Conservation (phyloP, 352 stramenopile species). For the Pythium brachiatum region DNA sequence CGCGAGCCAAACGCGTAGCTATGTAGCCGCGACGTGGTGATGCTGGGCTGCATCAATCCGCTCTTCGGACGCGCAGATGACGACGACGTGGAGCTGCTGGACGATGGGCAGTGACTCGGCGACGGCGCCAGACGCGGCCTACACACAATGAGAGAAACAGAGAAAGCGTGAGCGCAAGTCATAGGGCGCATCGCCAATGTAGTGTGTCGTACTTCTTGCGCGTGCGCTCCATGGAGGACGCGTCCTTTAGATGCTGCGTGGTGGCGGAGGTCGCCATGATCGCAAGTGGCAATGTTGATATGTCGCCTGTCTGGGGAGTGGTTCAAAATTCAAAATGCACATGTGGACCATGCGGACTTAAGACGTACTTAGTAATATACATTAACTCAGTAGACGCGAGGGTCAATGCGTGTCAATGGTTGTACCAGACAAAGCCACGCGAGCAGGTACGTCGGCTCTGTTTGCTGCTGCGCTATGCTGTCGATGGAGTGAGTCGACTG, state of each 20-base stretch:
- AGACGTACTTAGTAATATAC: constrained; percentile 6
- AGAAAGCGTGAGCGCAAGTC: background rate
- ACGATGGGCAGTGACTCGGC: background rate
- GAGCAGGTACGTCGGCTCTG: constrained; percentile 41
- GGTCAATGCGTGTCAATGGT: constrained; percentile 53
- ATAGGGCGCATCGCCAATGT: background rate
- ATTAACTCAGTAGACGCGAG: constrained; percentile 32
- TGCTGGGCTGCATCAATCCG: constrained; percentile 14
- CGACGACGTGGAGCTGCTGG: background rate
- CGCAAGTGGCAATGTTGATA: background rate
- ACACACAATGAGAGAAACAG: background rate
- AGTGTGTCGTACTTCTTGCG: constrained; percentile 21
- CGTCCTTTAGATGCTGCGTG: constrained; percentile 5
- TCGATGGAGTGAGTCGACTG: no score
- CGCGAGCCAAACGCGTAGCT: constrained; percentile 26
- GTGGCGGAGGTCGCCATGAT: constrained; percentile 3
- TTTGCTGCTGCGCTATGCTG: no score
- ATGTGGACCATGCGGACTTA: constrained; percentile 9
- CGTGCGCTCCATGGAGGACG: constrained; percentile 7
- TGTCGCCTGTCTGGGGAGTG: background rate
- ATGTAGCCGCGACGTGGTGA: constrained; percentile 10
- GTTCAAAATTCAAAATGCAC: constrained; percentile 25
- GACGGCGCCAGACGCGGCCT: constrained; percentile 20
- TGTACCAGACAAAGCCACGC: constrained; percentile 79
- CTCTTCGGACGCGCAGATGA: constrained; percentile 14